A percentile compares a stretch with the other conserved stretches of the same genome.
Evolutionary conservation across 2,329 filamentous ascomycete genomes (phyloP).

Genomic region (Orbilia blumenaviensis): DNA sequence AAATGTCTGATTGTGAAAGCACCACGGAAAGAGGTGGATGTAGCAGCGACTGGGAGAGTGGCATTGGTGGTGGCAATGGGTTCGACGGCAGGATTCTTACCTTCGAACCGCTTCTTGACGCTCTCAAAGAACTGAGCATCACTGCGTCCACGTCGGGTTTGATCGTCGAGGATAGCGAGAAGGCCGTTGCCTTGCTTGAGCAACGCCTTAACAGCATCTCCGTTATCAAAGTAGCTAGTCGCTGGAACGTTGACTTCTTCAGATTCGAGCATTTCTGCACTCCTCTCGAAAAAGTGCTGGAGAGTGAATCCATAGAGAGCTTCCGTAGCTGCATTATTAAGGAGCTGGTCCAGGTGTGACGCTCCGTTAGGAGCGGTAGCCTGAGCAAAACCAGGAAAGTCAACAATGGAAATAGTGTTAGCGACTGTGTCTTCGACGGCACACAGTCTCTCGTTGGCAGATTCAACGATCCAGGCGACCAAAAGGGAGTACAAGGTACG

Average conservation of each 20-base stretch:
- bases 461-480: conserved; percentile 92
- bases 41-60: conserved; percentile 71
- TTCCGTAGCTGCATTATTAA: conserved; percentile 94
- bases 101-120: conserved; percentile 88
- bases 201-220: conserved; percentile 88
- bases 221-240: conserved; percentile 98
- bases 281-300: conserved; percentile 94
- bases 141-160: conserved; percentile 86
- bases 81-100: conserved; percentile 89
- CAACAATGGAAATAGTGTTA: conserved; percentile 93
- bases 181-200: conserved; percentile 92
- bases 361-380: conserved; percentile 74
- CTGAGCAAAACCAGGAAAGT: conserved; percentile 95
- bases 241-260: conserved; percentile 90
- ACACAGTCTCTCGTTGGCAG: conserved; percentile 87
- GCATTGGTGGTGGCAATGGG: conserved; percentile 78
- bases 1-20: conserved; percentile 83
- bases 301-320: conserved; percentile 91
- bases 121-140: conserved; percentile 92
- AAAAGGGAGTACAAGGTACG: conserved; percentile 92
- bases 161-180: conserved; percentile 93
- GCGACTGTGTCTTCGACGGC: conserved; percentile 85
- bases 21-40: conserved; percentile 80
- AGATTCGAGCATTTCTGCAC: conserved; percentile 89
- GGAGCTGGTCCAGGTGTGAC: conserved; percentile 86